Evolutionary conservation across 2,329 filamentous ascomycete genomes (phyloP).

Genomic region (Microdochium trichocladiopsis): DNA sequence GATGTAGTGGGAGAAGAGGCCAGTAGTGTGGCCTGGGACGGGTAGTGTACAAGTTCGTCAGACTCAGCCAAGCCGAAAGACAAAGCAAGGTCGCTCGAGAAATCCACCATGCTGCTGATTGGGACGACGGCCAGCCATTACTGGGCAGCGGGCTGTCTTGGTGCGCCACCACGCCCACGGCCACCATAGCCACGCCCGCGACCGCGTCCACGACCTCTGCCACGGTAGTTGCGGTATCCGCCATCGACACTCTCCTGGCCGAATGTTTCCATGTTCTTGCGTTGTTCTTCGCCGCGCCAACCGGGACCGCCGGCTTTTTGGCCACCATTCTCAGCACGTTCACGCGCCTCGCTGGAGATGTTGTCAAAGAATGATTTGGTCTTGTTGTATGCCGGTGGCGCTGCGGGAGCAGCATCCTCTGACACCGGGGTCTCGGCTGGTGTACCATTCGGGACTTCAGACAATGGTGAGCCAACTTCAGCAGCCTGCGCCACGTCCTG

Average conservation of each 20-base stretch:
- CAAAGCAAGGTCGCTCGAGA: too few relatives aligned
- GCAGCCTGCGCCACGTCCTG: constrained; percentile 84
- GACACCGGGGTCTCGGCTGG: constrained; percentile 24
- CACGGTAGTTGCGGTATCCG: constrained; percentile 69
- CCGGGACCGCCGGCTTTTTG: constrained; percentile 72
- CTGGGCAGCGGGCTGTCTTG: constrained; percentile 11
- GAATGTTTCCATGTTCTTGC: constrained; percentile 95
- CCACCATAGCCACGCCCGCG: constrained; percentile 39
- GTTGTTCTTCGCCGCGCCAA: constrained; percentile 88
- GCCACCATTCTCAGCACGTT: constrained; percentile 67
- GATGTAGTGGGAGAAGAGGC: neutral
- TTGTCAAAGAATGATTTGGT: constrained; percentile 93
- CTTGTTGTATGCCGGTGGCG: constrained; percentile 70
- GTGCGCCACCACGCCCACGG: constrained; percentile 30
- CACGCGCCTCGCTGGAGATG: constrained; percentile 89
- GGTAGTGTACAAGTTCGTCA: constrained; percentile 1
- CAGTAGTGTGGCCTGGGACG: neutral
- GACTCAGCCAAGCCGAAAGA: too few relatives aligned
- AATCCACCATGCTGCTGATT: too few relatives aligned
- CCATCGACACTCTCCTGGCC: constrained; percentile 92
- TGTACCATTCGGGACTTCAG: constrained; percentile 39
- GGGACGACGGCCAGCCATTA: constrained; percentile 5
- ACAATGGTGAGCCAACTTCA: constrained; percentile 66
- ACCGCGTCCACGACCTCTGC: constrained; percentile 69
- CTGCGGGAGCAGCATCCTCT: constrained; percentile 25